Percentiles rank a stretch among this genome's conserved stretches.
Conservation (phyloP, 352 stramenopile genomes). For the Elongisporangium anandrum region DNA sequence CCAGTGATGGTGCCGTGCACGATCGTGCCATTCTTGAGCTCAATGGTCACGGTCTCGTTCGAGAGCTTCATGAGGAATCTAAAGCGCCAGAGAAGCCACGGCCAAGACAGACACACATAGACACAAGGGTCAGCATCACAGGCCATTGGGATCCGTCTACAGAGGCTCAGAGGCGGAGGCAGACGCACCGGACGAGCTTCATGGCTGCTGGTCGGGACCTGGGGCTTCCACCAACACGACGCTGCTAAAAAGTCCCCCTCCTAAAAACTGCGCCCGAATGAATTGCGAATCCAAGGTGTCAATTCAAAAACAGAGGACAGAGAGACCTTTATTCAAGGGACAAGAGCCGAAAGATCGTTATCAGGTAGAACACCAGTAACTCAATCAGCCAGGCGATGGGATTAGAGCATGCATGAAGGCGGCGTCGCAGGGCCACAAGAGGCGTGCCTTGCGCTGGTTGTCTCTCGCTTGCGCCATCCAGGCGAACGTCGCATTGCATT, state of each 20-base stretch:
- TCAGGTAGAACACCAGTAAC: neutral
- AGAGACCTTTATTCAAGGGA: neutral
- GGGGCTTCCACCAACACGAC: neutral
- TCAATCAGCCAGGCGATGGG: neutral
- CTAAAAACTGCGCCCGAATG: neutral
- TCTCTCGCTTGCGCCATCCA: neutral
- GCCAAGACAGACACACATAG: neutral
- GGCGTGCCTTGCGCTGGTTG: neutral
- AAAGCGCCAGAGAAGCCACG: neutral
- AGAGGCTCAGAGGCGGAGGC: neutral
- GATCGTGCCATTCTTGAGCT: slow-evolving; percentile 99
- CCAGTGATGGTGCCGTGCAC: slow-evolving; percentile 97
- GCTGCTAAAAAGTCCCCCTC: neutral
- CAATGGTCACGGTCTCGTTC: slow-evolving; percentile 98
- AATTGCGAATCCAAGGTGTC: neutral
- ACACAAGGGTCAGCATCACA: neutral
- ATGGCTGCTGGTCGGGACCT: slow-evolving; percentile 8
- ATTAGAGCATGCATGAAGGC: neutral
- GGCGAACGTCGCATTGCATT: neutral
- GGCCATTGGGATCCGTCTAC: neutral
- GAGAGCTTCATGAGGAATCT: slow-evolving; percentile 99
- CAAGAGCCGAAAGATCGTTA: neutral
- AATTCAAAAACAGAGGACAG: neutral
- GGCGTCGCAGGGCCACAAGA: neutral
- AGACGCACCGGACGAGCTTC: slow-evolving; percentile 41